A percentile compares a stretch with the other conserved stretches of the same genome.
Evolutionary conservation across 176 grass and related monocot species (phyloP).

Genomic region (Carex cristatella): DNA sequence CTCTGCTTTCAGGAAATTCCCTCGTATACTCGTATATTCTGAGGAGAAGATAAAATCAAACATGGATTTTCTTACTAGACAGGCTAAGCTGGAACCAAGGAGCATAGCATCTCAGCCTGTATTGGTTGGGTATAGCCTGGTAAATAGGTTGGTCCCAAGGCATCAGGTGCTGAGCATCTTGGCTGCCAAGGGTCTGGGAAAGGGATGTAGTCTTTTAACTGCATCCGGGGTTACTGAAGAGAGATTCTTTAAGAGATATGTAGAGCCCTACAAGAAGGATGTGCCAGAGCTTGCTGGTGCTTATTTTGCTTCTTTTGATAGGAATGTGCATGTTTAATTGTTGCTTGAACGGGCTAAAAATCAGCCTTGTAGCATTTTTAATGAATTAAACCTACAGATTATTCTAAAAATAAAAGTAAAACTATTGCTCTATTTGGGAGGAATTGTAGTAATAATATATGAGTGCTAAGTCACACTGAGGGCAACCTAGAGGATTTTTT

Average conservation of each 20-base stretch:
- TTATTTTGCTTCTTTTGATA: neutral
- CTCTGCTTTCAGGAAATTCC: neutral
- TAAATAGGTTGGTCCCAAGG: neutral
- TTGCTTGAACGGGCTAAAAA: no score
- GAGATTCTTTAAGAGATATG: neutral
- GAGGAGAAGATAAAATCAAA: neutral
- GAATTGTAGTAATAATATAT: neutral
- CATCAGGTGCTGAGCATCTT: slow-evolving; percentile 8
- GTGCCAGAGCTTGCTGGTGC: neutral
- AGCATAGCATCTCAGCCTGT: neutral
- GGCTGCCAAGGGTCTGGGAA: neutral
- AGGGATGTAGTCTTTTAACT: neutral
- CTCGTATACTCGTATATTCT: neutral
- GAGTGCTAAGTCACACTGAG: neutral
- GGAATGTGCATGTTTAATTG: neutral
- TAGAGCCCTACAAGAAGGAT: neutral
- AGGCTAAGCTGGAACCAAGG: neutral
- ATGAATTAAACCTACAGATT: no score
- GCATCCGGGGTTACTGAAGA: neutral
- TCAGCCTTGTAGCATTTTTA: no score
- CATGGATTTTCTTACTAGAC: slow-evolving; percentile 8
- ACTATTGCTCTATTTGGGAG: neutral
- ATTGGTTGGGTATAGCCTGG: neutral
- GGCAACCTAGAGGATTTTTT: neutral
- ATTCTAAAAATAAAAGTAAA: neutral